Evolutionary conservation across 257 asterid genomes (phyloP).

Genomic region (Plectranthus barbatus): DNA sequence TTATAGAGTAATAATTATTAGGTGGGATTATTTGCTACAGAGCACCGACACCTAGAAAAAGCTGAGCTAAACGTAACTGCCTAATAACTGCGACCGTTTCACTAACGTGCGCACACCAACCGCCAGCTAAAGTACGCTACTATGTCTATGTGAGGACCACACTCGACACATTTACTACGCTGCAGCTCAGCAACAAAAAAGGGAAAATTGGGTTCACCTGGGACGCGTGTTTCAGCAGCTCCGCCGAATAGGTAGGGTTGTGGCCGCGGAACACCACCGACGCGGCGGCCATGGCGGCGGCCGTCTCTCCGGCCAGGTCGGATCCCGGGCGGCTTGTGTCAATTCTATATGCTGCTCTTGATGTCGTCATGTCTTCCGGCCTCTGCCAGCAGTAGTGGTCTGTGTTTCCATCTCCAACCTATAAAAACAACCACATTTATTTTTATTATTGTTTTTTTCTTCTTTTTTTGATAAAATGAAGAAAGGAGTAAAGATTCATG

Average conservation of each 20-base stretch:
- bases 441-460: too few relatives aligned
- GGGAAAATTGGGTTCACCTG: conserved; percentile 40
- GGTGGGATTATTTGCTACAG: conserved; percentile 2
- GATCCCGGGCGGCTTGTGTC: conserved; percentile 85
- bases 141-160: neutral
- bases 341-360: conserved; percentile 65
- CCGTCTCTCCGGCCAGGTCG: conserved; percentile 94
- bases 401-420: conserved; percentile 95
- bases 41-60: conserved; percentile 49
- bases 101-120: conserved; percentile 34
- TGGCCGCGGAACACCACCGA: conserved; percentile 74
- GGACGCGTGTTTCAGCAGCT: conserved; percentile 66
- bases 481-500: neutral
- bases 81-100: conserved; percentile 30
- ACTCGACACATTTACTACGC: conserved; percentile 5
- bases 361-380: conserved; percentile 94
- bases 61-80: conserved; percentile 34
- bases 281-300: conserved; percentile 97
- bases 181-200: neutral
- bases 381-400: conserved; percentile 96
- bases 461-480: neutral
- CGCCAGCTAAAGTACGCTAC: conserved; percentile 30
- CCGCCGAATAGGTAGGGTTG: conserved; percentile 55
- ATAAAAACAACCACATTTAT: conserved; percentile 6
- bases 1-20: neutral